Evolutionary conservation across 2,329 filamentous ascomycete genomes (phyloP).

Genomic region (Talaromyces marneffei): DNA sequence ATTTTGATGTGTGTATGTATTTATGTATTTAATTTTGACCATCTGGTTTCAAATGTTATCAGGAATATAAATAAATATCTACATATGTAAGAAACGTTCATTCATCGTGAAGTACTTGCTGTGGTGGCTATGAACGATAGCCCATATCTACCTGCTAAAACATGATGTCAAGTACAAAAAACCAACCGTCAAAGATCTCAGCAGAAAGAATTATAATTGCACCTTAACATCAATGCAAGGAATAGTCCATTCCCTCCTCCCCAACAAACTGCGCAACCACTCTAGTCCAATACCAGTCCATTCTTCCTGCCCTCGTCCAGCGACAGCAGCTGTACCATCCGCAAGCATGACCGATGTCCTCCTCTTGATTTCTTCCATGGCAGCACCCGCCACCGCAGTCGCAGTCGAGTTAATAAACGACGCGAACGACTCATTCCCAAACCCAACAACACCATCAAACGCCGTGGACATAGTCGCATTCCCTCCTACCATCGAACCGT

Average conservation of each 20-base stretch:
- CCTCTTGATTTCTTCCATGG: conserved; percentile 55
- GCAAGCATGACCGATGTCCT: conserved; percentile 21
- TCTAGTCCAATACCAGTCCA: conserved; percentile 76
- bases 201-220: conserved; percentile 51
- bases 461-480: not conserved
- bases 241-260: conserved; percentile 80
- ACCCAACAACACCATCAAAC: not conserved
- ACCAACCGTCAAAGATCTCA: not conserved
- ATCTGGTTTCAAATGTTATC: too few species aligned
- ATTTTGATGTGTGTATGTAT: conserved; percentile 6
- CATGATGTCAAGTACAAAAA: conserved; percentile 1
- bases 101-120: not conserved
- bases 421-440: conserved; percentile 28
- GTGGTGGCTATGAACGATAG: not conserved
- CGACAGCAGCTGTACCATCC: not conserved
- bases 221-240: conserved; percentile 88
- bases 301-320: conserved; percentile 40
- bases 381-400: conserved; percentile 60
- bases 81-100: not conserved
- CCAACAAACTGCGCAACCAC: conserved; percentile 77
- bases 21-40: conserved; percentile 1
- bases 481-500: not conserved
- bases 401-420: conserved; percentile 59
- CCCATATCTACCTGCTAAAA: not conserved
- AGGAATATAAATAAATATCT: not conserved